These are phyloP conservation scores for Penicillium mononematosum DNA, from an alignment of 495 filamentous ascomycete species.

Conservation along the genomic window DNA sequence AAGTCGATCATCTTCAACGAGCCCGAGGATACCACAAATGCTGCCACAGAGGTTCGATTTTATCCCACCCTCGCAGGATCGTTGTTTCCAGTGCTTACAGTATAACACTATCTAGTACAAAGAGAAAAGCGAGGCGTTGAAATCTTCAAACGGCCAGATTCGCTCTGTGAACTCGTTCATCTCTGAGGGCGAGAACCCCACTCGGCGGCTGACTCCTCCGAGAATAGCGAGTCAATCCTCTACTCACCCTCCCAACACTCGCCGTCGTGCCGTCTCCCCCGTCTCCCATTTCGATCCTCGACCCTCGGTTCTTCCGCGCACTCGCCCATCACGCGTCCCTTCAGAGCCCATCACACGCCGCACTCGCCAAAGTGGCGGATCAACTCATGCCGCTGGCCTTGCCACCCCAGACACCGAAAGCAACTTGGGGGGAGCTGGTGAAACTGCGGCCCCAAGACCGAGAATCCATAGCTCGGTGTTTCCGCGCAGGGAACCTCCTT, in stretches of 20 bases:
- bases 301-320: slow-evolving; percentile 34
- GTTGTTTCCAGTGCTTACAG: slow-evolving; percentile 14
- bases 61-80: not conserved
- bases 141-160: slow-evolving; percentile 55
- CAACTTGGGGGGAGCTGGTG: slow-evolving; percentile 31
- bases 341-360: slow-evolving; percentile 39
- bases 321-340: slow-evolving; percentile 32
- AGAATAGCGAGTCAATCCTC: slow-evolving; percentile 31
- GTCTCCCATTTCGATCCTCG: slow-evolving; percentile 59
- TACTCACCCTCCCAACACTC: slow-evolving; percentile 26
- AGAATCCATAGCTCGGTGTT: slow-evolving; percentile 39
- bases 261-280: slow-evolving; percentile 56
- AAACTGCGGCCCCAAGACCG: slow-evolving; percentile 28
- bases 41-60: slow-evolving; percentile 58
- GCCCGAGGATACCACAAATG: slow-evolving; percentile 56
- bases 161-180: slow-evolving; percentile 47
- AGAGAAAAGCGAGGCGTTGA: slow-evolving; percentile 49
- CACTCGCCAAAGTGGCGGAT: slow-evolving; percentile 32
- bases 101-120: slow-evolving; percentile 42
- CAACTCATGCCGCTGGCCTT: slow-evolving; percentile 36
- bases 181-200: slow-evolving; percentile 31
- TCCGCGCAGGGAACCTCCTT: slow-evolving; percentile 35
- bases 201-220: slow-evolving; percentile 29
- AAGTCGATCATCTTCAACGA: slow-evolving; percentile 65
- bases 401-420: slow-evolving; percentile 47